phyloP scores from a whole-genome alignment of 176 grass and related monocot species.

The Oryza glaberrima region DNA sequence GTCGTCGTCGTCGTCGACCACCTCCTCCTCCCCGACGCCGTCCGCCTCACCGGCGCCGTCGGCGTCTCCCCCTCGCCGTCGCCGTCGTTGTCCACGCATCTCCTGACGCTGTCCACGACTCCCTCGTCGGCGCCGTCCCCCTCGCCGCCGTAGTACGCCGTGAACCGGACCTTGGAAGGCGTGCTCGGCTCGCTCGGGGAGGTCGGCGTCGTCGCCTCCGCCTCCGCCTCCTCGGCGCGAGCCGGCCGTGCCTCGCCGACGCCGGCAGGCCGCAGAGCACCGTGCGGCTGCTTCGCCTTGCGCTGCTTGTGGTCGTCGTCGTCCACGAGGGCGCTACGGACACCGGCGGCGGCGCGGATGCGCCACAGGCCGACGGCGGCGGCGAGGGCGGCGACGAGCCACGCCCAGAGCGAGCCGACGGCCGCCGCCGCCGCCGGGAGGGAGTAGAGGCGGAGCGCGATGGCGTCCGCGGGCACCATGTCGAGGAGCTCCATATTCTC shows the following conservation, averaged over 20 bases:
- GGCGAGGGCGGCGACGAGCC: constrained; percentile 53
- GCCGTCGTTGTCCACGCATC: neutral
- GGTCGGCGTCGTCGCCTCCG: neutral
- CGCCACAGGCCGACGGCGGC: constrained; percentile 68
- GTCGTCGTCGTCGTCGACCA: neutral
- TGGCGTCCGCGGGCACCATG: constrained; percentile 53
- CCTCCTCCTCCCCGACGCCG: neutral
- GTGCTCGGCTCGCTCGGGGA: constrained; percentile 24
- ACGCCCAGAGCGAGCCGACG: constrained; percentile 46
- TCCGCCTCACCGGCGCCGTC: constrained; percentile 15
- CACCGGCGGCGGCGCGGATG: constrained; percentile 25
- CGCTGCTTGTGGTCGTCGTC: neutral
- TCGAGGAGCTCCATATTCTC: constrained; percentile 73
- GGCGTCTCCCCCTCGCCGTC: neutral
- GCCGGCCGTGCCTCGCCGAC: neutral
- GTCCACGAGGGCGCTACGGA: neutral
- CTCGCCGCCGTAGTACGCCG: constrained; percentile 54
- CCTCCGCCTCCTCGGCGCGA: neutral
- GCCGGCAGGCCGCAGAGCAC: neutral
- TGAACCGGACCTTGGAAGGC: constrained; percentile 63
- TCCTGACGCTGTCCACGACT: constrained; percentile 22
- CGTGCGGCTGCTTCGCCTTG: neutral
- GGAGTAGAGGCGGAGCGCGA: constrained; percentile 49
- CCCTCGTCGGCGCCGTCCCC: neutral
- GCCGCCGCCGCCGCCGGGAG: constrained; percentile 39